Evolutionary conservation across 148 eudicot species (phyloP).

Genomic region (Camellia lanceoleosa): DNA sequence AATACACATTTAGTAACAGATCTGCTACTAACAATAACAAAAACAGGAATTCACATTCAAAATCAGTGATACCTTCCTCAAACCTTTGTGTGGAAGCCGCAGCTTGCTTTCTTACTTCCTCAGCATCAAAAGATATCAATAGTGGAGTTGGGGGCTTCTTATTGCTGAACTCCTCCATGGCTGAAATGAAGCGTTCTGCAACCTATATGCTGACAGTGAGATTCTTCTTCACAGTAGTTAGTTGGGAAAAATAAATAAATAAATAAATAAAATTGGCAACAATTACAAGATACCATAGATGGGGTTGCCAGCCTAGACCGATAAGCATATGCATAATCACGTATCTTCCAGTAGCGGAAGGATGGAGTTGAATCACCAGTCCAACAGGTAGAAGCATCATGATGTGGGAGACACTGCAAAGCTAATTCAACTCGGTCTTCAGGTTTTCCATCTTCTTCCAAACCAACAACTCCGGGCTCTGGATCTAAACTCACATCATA

Average conservation of each 20-base stretch:
- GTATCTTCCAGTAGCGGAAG: conserved; percentile 92
- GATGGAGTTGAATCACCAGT: conserved; percentile 40
- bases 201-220: conserved; percentile 40
- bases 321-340: conserved; percentile 92
- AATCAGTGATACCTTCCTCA: conserved; percentile 62
- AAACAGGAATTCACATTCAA: not conserved
- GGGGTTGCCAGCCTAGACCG: conserved; percentile 73
- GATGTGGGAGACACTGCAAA: conserved; percentile 58
- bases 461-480: conserved; percentile 48
- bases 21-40: not conserved
- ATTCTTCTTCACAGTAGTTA: conserved; percentile 1
- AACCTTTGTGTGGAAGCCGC: conserved; percentile 86
- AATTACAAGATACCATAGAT: conserved; percentile 48
- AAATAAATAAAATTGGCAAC: not conserved
- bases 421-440: conserved; percentile 76
- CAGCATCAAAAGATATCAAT: conserved; percentile 68
- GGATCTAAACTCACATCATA: conserved; percentile 47
- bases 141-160: conserved; percentile 68
- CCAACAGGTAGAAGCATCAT: conserved; percentile 60
- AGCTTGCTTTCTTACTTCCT: conserved; percentile 89
- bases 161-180: conserved; percentile 75
- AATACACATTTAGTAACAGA: conserved; percentile 10
- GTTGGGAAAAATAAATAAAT: not conserved
- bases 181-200: conserved; percentile 77
- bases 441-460: conserved; percentile 73